Base-by-base conservation (phyloP, 1,284 basidiomycete species). In the Fomitiporia mediterranea region DNA sequence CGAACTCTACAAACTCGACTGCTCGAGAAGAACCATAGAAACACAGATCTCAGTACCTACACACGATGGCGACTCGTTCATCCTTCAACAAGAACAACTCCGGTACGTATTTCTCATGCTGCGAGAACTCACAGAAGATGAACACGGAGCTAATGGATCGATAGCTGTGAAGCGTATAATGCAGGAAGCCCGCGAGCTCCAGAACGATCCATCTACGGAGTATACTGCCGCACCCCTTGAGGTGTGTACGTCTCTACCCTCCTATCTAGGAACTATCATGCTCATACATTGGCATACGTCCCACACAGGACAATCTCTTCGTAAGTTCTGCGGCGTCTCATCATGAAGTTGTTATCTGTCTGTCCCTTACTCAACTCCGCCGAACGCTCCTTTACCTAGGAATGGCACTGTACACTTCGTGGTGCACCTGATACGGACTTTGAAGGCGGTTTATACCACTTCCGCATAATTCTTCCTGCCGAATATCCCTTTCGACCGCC, bases 321-420 rank as follows among this genome's bases (percentile, higher is more conserved):
- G 87, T 89, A 67, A 69, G 85, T 76, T 27, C 34, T 47, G 52
- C 51, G 35, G 2, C 38, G 46, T 37, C 17, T 21, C 37, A 53
- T n/a, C 44, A n/a, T 30, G 6, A 6, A 4, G 15, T 25, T 28
- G 4, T 17, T 30, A 2, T 13, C 25, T 25, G 9, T 46, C 9
- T 1, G 44, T 28, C 25, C 44, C 4, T 25, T 28, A 46, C 44
- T 46, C 27, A n/a, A 15, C 27, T 46, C 17, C 21, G 19, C 19
- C 11, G 11, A 19, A 19, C 40, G 9, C 70, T 62, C 55, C 69
- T 74, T 53, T 34, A 50, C 37, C 9, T 63, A 91, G 88, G 94
- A 97, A 77, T 99, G 96, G 96, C 95, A 98, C 68, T 98, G 94
- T 66, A 98, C 96, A 5, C 78, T 98, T 50, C 84, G 93, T 60